A percentile compares a stretch with the other conserved stretches of the same genome.
Conservation (phyloP, 495 filamentous ascomycete species). For the Penicillium nucicola region DNA sequence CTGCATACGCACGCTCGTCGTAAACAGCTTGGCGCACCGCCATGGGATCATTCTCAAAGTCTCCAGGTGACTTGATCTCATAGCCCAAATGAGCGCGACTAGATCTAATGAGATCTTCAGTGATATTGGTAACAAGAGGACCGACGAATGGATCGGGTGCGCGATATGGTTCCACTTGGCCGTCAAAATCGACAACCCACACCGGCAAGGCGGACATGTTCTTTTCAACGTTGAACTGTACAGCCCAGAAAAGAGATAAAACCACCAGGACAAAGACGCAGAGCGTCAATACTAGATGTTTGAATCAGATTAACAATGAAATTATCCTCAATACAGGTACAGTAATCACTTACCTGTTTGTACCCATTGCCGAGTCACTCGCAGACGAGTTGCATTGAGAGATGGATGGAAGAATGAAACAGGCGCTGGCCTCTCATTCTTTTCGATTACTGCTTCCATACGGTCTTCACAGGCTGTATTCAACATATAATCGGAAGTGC, state of each 20-base stretch:
- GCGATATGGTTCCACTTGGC: constrained; percentile 53
- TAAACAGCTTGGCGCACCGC: constrained; percentile 59
- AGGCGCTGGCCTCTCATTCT: too few relatives aligned
- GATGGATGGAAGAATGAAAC: constrained; percentile 52
- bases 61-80: constrained; percentile 42
- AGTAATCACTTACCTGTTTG: constrained; percentile 27
- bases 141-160: constrained; percentile 50
- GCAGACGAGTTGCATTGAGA: constrained; percentile 43
- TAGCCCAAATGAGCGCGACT: constrained; percentile 47
- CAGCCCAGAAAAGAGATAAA: constrained; percentile 61
- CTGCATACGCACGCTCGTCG: constrained; percentile 61
- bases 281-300: constrained; percentile 57
- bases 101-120: constrained; percentile 33
- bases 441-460: too few relatives aligned
- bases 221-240: constrained; percentile 47
- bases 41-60: constrained; percentile 57
- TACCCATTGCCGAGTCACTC: constrained; percentile 37
- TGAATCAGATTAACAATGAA: too few relatives aligned
- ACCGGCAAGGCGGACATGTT: constrained; percentile 49
- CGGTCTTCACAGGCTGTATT: too few relatives aligned
- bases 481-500: too few relatives aligned
- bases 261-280: constrained; percentile 51
- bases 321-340: too few relatives aligned
- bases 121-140: constrained; percentile 46
- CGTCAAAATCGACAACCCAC: constrained; percentile 67